These are phyloP conservation scores for Epichloe gansuensis DNA, from an alignment of 2,329 filamentous ascomycete genomes.

Conservation along the genomic window DNA sequence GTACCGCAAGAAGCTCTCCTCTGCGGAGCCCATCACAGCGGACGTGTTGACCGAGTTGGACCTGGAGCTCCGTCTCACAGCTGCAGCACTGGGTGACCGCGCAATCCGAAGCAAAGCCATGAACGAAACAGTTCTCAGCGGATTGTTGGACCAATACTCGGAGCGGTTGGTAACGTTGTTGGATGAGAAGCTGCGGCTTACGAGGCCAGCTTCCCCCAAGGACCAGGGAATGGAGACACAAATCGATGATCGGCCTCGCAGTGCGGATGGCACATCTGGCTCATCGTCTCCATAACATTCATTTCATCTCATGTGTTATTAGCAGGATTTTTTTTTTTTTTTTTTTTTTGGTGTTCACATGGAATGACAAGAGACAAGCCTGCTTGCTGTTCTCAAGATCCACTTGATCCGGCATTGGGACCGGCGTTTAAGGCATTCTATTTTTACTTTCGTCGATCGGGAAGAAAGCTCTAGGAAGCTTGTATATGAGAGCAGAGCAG, in stretches of 20 bases:
- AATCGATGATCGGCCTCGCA: slow-evolving; percentile 20
- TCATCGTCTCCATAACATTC: slow-evolving; percentile 22
- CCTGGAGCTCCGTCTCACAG: slow-evolving; percentile 51
- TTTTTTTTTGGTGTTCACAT: background rate
- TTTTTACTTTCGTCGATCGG: background rate
- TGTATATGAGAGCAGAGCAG: slow-evolving; percentile 4
- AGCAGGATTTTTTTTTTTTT: background rate
- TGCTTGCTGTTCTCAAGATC: background rate
- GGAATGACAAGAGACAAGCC: background rate
- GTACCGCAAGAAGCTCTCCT: slow-evolving; percentile 51
- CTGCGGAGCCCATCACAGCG: slow-evolving; percentile 42
- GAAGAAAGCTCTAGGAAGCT: background rate
- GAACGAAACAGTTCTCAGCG: slow-evolving; percentile 47
- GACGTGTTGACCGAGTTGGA: slow-evolving; percentile 51
- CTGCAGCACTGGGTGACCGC: slow-evolving; percentile 46
- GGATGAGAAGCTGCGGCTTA: slow-evolving; percentile 55
- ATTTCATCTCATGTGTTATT: slow-evolving; percentile 5
- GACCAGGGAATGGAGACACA: slow-evolving; percentile 18
- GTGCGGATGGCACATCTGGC: slow-evolving; percentile 22
- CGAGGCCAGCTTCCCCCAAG: slow-evolving; percentile 19
- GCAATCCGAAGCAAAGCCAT: slow-evolving; percentile 41
- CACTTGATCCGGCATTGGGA: background rate
- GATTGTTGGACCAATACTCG: slow-evolving; percentile 63
- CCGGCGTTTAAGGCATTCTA: slow-evolving; percentile 6
- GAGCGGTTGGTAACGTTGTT: slow-evolving; percentile 59